Conservation (phyloP, 371 early-diverging fungal genomes). For the Mortierella polycephala region DNA sequence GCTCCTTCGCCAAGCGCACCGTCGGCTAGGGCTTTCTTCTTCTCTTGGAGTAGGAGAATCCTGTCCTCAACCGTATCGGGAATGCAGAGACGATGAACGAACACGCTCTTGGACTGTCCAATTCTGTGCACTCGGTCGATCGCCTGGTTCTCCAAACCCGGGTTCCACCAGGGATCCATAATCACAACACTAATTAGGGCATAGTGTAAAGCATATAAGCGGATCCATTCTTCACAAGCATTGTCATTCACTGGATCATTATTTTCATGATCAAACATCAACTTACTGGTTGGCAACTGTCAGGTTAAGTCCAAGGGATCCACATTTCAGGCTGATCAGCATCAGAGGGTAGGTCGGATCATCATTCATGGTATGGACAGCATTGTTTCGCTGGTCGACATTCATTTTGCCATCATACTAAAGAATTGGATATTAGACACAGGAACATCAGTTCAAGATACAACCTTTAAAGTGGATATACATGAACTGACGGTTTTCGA, state of each 20-base stretch:
- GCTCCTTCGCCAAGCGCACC: slow-evolving; percentile 49
- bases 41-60: slow-evolving; percentile 53
- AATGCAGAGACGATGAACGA: slow-evolving; percentile 58
- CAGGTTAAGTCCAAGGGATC: slow-evolving; percentile 85
- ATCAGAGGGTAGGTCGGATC: slow-evolving; percentile 65
- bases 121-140: slow-evolving; percentile 80
- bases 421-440: not conserved
- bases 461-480: not conserved
- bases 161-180: slow-evolving; percentile 92
- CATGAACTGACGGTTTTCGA: too few relatives aligned
- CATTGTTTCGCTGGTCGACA: slow-evolving; percentile 53
- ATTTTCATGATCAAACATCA: not conserved
- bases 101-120: slow-evolving; percentile 67
- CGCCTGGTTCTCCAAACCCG: slow-evolving; percentile 80
- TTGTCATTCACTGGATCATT: not conserved
- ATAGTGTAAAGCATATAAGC: not conserved
- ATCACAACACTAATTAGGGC: slow-evolving; percentile 68
- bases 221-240: not conserved
- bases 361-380: slow-evolving; percentile 58
- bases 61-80: slow-evolving; percentile 61
- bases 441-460: not conserved
- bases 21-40: slow-evolving; percentile 48
- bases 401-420: slow-evolving; percentile 64
- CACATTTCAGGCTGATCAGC: slow-evolving; percentile 75
- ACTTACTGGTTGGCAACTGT: slow-evolving; percentile 70